A percentile compares a stretch with the other conserved stretches of the same genome.
phyloP scores from a whole-genome alignment of 108 stramenopile species.

The Cyclotella atomus region DNA sequence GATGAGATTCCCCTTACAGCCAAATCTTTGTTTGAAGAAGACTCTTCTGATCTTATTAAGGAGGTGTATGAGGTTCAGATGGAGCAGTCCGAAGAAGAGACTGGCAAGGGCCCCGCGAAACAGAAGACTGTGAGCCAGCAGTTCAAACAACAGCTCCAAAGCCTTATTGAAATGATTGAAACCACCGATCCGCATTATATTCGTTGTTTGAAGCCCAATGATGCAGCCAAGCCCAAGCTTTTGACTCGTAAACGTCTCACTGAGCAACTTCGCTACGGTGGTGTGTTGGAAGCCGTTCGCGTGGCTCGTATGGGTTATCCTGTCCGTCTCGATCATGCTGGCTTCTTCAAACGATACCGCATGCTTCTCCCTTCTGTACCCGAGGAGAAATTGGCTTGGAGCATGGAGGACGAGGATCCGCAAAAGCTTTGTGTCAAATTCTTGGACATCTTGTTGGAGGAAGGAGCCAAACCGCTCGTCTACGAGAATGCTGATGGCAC shows the following conservation, averaged over 20 bases:
- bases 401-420: constrained; percentile 73
- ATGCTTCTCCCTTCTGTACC: constrained; percentile 79
- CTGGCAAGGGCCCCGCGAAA: constrained; percentile 52
- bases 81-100: constrained; percentile 53
- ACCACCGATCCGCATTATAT: constrained; percentile 99
- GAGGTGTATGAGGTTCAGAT: constrained; percentile 78
- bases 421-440: constrained; percentile 82
- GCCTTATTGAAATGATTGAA: constrained; percentile 88
- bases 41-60: constrained; percentile 75
- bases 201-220: constrained; percentile 98
- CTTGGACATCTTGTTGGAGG: constrained; percentile 68
- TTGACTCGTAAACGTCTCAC: constrained; percentile 85
- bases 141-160: constrained; percentile 92
- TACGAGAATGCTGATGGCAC: constrained; percentile 65
- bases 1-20: constrained; percentile 95
- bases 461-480: constrained; percentile 64
- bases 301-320: constrained; percentile 99
- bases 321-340: constrained; percentile 90
- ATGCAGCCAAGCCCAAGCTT: constrained; percentile 83
- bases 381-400: constrained; percentile 70
- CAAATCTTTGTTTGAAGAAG: constrained; percentile 86
- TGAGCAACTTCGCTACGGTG: constrained; percentile 97
- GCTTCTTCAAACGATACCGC: constrained; percentile 92
- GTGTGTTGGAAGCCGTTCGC: constrained; percentile 99
- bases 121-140: constrained; percentile 93